Evolutionary conservation across 768 basidiomycete genomes (phyloP).

Genomic region (Boletales sp.): DNA sequence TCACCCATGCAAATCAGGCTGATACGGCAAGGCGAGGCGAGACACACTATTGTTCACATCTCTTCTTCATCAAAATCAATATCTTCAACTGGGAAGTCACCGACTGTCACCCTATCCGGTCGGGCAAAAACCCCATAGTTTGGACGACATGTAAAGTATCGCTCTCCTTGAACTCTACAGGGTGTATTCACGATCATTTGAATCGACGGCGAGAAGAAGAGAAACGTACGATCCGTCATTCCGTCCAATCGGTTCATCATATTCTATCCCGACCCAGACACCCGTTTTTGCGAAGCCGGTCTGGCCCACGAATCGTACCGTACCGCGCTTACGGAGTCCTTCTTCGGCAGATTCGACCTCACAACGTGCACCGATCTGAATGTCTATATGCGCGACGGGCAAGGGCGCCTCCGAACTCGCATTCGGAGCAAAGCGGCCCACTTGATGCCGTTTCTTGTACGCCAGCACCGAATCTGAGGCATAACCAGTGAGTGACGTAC

Average conservation of each 20-base stretch:
- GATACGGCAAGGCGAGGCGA: no score
- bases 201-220: neutral
- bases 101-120: slow-evolving; percentile 74
- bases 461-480: slow-evolving; percentile 78
- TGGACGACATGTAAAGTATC: slow-evolving; percentile 78
- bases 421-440: slow-evolving; percentile 81
- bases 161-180: slow-evolving; percentile 72
- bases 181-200: neutral
- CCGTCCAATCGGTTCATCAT: slow-evolving; percentile 94
- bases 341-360: slow-evolving; percentile 73
- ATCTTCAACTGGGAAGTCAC: slow-evolving; percentile 86
- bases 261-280: slow-evolving; percentile 89
- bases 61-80: slow-evolving; percentile 75
- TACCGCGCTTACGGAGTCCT: slow-evolving; percentile 74
- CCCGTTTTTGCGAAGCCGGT: slow-evolving; percentile 69
- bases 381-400: slow-evolving; percentile 37
- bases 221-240: slow-evolving; percentile 87
- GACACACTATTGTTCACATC: slow-evolving; percentile 40
- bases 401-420: slow-evolving; percentile 38
- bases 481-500: slow-evolving; percentile 1
- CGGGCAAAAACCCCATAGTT: slow-evolving; percentile 86
- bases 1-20: no score
- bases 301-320: slow-evolving; percentile 78
- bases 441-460: slow-evolving; percentile 81
- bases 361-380: slow-evolving; percentile 73